These are phyloP conservation scores for Geum urbanum DNA, from an alignment of 306 rosid species.

Conservation along the genomic window DNA sequence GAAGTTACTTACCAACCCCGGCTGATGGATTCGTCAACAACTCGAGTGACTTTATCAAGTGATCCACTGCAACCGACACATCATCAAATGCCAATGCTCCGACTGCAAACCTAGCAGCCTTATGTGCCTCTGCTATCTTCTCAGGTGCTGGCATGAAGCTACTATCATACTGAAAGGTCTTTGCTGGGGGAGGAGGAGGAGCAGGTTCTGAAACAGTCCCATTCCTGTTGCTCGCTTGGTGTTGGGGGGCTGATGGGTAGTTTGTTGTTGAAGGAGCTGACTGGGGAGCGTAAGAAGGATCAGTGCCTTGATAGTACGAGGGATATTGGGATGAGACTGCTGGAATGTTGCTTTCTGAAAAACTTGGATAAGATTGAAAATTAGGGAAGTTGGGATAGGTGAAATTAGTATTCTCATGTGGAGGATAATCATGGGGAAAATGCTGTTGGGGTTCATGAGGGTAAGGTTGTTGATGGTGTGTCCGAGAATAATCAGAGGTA, in stretches of 20 bases:
- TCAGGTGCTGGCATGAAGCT: constrained; percentile 85
- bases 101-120: constrained; percentile 98
- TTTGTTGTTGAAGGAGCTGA: constrained; percentile 54
- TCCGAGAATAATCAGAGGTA: constrained; percentile 49
- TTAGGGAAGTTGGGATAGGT: constrained; percentile 72
- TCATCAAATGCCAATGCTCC: constrained; percentile 99
- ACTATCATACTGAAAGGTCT: constrained; percentile 66
- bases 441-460: constrained; percentile 62
- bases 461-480: constrained; percentile 61
- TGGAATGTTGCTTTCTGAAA: constrained; percentile 80
- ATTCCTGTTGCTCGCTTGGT: constrained; percentile 48
- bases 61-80: constrained; percentile 79
- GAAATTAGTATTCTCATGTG: constrained; percentile 47
- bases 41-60: constrained; percentile 81
- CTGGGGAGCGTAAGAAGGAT: constrained; percentile 54
- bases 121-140: constrained; percentile 92
- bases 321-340: constrained; percentile 56
- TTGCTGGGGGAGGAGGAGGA: constrained; percentile 32
- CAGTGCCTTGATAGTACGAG: constrained; percentile 63
- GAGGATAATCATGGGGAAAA: constrained; percentile 50
- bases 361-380: constrained; percentile 96
- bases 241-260: constrained; percentile 41
- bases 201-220: constrained; percentile 50
- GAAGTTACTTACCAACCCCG: constrained; percentile 31
- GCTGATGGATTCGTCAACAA: constrained; percentile 86